Evolutionary conservation across 2,329 filamentous ascomycete species (phyloP).

Genomic region (Trichophyton verrucosum): DNA sequence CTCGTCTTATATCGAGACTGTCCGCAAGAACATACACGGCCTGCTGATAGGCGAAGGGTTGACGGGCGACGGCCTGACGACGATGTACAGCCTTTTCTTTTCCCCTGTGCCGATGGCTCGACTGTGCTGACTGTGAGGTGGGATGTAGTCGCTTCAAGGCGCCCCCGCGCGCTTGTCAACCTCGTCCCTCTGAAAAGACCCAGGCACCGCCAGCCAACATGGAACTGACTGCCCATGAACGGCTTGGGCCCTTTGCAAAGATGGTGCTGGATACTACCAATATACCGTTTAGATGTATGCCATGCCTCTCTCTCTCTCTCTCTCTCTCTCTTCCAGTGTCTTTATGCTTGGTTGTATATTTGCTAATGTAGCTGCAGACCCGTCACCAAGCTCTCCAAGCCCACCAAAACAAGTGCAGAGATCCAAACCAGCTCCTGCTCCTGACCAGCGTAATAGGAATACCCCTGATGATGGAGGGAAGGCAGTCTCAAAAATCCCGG

Average conservation of each 20-base stretch:
- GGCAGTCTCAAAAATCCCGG: too few relatives aligned
- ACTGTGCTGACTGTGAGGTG: background rate
- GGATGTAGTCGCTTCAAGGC: constrained; percentile 32
- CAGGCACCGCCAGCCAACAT: constrained; percentile 12
- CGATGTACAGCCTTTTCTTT: constrained; percentile 2
- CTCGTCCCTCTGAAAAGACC: constrained; percentile 8
- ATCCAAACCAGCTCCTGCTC: constrained; percentile 13
- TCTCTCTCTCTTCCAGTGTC: background rate
- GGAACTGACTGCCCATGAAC: constrained; percentile 17
- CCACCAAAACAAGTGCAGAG: constrained; percentile 15
- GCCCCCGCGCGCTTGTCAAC: constrained; percentile 19
- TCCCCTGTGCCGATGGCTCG: background rate
- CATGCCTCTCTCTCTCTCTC: background rate
- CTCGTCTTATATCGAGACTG: constrained; percentile 56
- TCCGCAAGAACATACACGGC: constrained; percentile 60
- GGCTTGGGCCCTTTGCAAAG: constrained; percentile 42
- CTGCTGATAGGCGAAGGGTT: constrained; percentile 39
- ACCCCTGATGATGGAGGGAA: background rate
- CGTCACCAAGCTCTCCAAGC: constrained; percentile 18
- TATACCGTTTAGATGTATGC: constrained; percentile 31
- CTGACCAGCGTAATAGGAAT: constrained; percentile 11
- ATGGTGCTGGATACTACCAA: constrained; percentile 41
- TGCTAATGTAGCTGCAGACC: constrained; percentile 20
- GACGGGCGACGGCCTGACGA: constrained; percentile 7
- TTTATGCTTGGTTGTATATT: background rate